phyloP scores from a whole-genome alignment of 2,329 filamentous ascomycete genomes.

The Cytospora mali region DNA sequence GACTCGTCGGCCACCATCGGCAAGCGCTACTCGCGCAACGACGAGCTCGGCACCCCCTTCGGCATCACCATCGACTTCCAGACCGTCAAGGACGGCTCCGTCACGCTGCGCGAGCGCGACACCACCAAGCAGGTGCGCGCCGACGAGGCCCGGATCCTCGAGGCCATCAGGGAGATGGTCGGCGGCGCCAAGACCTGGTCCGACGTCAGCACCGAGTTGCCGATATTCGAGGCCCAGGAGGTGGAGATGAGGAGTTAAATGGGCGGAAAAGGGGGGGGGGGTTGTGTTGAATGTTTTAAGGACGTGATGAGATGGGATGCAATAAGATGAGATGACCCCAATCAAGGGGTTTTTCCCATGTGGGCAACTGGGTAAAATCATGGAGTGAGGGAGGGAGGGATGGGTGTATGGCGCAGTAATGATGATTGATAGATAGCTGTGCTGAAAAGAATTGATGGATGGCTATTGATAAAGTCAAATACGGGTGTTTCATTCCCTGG shows the following conservation, averaged over 20 bases:
- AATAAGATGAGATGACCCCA: no score
- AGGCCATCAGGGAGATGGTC: constrained; percentile 63
- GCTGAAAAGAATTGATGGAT: background rate
- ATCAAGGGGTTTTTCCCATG: no score
- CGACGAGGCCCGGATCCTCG: constrained; percentile 76
- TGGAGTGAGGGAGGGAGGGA: background rate
- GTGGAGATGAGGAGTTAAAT: constrained; percentile 41
- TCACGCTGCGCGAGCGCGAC: constrained; percentile 90
- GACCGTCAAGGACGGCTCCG: constrained; percentile 81
- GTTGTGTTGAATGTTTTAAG: background rate
- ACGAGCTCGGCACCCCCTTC: constrained; percentile 92
- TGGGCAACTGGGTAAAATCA: background rate
- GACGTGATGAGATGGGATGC: no score
- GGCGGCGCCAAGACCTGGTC: constrained; percentile 59
- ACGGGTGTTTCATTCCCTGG: background rate
- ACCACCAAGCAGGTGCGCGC: constrained; percentile 88
- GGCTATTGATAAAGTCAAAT: background rate
- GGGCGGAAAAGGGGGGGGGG: background rate
- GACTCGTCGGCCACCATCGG: constrained; percentile 91
- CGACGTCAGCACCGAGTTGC: constrained; percentile 76
- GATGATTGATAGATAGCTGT: background rate
- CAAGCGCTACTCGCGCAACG: constrained; percentile 92
- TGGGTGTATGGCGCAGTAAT: background rate
- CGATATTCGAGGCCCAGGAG: constrained; percentile 81
- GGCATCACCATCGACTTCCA: constrained; percentile 97